Percentiles rank a stretch among this genome's conserved stretches.
These are phyloP conservation scores for Macrolepiota fuliginosa DNA, from an alignment of 768 basidiomycete species.

Conservation along the genomic window DNA sequence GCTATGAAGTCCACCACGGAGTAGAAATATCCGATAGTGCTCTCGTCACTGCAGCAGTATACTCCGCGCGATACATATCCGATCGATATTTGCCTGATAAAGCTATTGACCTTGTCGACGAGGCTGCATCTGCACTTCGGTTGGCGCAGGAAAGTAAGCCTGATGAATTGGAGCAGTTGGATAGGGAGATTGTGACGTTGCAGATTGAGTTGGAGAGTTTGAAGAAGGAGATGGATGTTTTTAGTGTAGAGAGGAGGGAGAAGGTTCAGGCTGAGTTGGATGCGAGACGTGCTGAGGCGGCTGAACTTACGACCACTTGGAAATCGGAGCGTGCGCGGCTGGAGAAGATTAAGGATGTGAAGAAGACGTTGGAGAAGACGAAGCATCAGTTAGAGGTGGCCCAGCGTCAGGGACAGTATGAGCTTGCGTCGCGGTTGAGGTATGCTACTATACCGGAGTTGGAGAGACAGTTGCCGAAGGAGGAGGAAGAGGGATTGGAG, in stretches of 20 bases:
- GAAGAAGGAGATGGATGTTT: constrained; percentile 84
- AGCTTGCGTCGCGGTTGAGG: constrained; percentile 78
- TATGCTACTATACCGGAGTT: constrained; percentile 85
- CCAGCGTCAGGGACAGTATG: constrained; percentile 86
- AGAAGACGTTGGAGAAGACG: constrained; percentile 74
- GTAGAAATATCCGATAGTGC: constrained; percentile 89
- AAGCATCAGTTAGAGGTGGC: constrained; percentile 86
- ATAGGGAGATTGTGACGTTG: constrained; percentile 80
- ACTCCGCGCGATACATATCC: constrained; percentile 81
- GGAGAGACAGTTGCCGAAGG: constrained; percentile 64
- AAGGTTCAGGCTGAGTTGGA: constrained; percentile 66
- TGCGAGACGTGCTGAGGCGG: constrained; percentile 61
- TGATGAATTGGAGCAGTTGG: constrained; percentile 77
- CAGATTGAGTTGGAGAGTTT: constrained; percentile 89
- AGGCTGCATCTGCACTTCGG: constrained; percentile 83
- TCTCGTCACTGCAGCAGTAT: constrained; percentile 87
- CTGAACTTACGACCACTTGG: constrained; percentile 65
- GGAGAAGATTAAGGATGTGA: constrained; percentile 68
- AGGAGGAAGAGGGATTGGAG: constrained; percentile 38
- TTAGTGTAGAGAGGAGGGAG: constrained; percentile 69
- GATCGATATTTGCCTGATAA: constrained; percentile 90
- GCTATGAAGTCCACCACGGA: constrained; percentile 91
- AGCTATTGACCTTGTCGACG: constrained; percentile 90
- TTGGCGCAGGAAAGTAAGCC: constrained; percentile 90
- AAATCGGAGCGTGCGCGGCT: constrained; percentile 71